Evolutionary conservation across 208 protist species (phyloP).

Genomic region (Acanthamoeba polyphaga): DNA sequence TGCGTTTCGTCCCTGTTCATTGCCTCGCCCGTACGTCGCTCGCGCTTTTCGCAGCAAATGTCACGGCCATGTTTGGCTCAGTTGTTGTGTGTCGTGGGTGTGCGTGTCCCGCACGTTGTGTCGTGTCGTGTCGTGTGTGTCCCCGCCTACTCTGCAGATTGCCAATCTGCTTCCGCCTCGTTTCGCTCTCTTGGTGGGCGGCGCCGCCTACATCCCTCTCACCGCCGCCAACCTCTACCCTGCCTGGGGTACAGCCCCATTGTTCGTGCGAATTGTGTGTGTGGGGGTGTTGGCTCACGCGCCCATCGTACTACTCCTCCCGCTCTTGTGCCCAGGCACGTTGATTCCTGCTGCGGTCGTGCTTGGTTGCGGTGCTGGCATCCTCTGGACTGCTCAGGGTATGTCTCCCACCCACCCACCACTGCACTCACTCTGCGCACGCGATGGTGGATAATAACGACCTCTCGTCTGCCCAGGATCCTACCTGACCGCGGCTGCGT

Average conservation of each 20-base stretch:
- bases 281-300: neutral
- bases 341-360: constrained; percentile 55
- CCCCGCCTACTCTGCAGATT: neutral
- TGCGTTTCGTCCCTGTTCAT: constrained; percentile 62
- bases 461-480: neutral
- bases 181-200: constrained; percentile 38
- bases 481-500: constrained; percentile 30
- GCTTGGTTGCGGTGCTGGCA: constrained; percentile 8
- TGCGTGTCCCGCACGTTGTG: neutral
- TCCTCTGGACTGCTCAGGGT: constrained; percentile 61
- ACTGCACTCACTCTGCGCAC: no score
- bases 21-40: constrained; percentile 32
- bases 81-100: no score
- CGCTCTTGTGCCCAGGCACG: neutral
- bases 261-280: no score
- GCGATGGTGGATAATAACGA: neutral
- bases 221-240: constrained; percentile 31
- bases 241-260: neutral
- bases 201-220: constrained; percentile 34
- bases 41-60: neutral
- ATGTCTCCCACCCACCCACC: neutral
- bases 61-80: neutral
- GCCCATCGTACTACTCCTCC: neutral
- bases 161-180: constrained; percentile 16
- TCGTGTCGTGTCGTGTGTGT: neutral